These are phyloP conservation scores for Infundibulicybe gibba DNA, from an alignment of 768 basidiomycete species.

Conservation along the genomic window DNA sequence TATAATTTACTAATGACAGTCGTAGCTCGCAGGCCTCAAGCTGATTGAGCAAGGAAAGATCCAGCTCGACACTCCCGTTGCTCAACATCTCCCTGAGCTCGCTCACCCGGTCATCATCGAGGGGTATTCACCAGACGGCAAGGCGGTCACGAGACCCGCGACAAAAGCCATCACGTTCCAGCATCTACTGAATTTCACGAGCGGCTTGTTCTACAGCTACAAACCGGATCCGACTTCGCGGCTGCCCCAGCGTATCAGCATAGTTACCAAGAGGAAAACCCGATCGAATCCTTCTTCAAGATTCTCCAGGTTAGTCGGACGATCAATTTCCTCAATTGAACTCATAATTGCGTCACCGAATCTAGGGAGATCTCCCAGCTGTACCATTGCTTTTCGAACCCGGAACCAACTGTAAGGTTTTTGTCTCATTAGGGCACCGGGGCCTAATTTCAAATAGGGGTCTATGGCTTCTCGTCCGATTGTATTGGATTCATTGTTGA, in stretches of 20 bases:
- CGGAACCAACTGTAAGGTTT: constrained; percentile 20
- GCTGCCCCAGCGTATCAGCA: constrained; percentile 4
- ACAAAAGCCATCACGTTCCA: constrained; percentile 13
- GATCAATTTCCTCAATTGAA: not conserved
- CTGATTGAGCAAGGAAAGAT: constrained; percentile 29
- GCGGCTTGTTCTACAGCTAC: constrained; percentile 15
- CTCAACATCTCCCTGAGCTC: constrained; percentile 24
- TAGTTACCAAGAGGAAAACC: constrained; percentile 12
- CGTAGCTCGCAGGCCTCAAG: constrained; percentile 14
- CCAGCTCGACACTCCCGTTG: constrained; percentile 22
- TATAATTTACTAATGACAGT: not conserved
- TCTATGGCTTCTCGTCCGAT: not conserved
- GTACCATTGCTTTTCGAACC: constrained; percentile 23
- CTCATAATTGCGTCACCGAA: not conserved
- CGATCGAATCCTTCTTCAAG: constrained; percentile 10
- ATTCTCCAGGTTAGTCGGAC: constrained; percentile 8
- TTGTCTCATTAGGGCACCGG: too few relatives aligned
- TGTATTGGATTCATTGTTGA: too few relatives aligned
- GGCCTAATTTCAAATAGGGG: constrained; percentile 8
- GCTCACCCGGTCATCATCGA: constrained; percentile 15
- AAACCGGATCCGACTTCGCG: not conserved
- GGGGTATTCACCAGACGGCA: not conserved
- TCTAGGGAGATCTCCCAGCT: constrained; percentile 16
- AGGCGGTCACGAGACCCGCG: constrained; percentile 5
- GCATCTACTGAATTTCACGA: constrained; percentile 20